These are phyloP conservation scores for Poterioochromonas sp. DNA, from an alignment of 352 stramenopile genomes.

Conservation along the genomic window DNA sequence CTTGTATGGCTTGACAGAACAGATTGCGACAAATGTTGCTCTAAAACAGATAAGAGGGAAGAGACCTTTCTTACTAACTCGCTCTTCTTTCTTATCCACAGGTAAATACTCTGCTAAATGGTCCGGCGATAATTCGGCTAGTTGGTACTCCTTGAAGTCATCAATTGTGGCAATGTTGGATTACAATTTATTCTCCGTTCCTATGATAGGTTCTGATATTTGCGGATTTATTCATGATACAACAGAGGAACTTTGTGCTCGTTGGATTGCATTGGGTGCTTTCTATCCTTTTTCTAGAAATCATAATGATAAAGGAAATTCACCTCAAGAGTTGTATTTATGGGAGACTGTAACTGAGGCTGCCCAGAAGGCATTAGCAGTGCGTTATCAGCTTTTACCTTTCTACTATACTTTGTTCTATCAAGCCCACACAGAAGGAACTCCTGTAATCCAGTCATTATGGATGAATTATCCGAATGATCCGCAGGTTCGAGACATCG, in stretches of 20 bases:
- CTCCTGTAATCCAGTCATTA: slow-evolving; percentile 40
- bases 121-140: slow-evolving; percentile 52
- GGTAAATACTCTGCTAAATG: slow-evolving; percentile 59
- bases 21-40: slow-evolving; percentile 51
- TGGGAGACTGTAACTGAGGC: slow-evolving; percentile 60
- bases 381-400: slow-evolving; percentile 60
- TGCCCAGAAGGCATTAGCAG: slow-evolving; percentile 54
- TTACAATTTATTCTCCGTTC: slow-evolving; percentile 65
- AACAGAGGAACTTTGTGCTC: slow-evolving; percentile 59
- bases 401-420: slow-evolving; percentile 72
- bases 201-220: slow-evolving; percentile 58
- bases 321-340: slow-evolving; percentile 55
- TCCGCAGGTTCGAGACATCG: slow-evolving; percentile 42
- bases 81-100: slow-evolving; percentile 58
- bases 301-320: slow-evolving; percentile 49
- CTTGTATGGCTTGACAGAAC: slow-evolving; percentile 61
- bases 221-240: slow-evolving; percentile 52
- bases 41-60: slow-evolving; percentile 53
- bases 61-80: slow-evolving; percentile 58
- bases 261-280: slow-evolving; percentile 65
- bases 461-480: slow-evolving; percentile 50
- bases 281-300: slow-evolving; percentile 65
- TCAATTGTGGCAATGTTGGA: slow-evolving; percentile 60
- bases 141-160: slow-evolving; percentile 63
- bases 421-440: slow-evolving; percentile 49